phyloP scores from a whole-genome alignment of 129 eudicot species.

The Centaurea solstitialis region DNA sequence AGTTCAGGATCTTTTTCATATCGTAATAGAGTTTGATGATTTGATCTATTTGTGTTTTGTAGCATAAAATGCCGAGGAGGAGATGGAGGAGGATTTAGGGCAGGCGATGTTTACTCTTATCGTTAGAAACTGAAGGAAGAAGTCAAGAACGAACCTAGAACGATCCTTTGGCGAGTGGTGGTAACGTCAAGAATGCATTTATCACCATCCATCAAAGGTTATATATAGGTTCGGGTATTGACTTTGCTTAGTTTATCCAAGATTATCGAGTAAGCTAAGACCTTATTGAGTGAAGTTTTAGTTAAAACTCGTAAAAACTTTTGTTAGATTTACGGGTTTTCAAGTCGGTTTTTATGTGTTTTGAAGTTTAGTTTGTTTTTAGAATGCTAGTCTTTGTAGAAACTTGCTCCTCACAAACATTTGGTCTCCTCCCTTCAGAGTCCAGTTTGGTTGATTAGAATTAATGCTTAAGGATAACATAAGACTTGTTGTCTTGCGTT shows the following conservation, averaged over 20 bases:
- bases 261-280: constrained; percentile 54
- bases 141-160: constrained; percentile 99
- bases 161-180: constrained; percentile 57
- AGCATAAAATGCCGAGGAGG: constrained; percentile 22
- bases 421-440: constrained; percentile 6
- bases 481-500: too few species aligned
- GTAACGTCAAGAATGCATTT: constrained; percentile 20
- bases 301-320: constrained; percentile 22
- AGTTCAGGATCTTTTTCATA: background rate
- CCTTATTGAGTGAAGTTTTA: constrained; percentile 31
- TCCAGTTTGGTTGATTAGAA: background rate
- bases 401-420: constrained; percentile 24
- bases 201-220: constrained; percentile 51
- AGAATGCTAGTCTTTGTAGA: constrained; percentile 24
- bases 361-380: constrained; percentile 17
- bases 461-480: background rate
- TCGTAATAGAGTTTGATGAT: background rate
- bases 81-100: constrained; percentile 31
- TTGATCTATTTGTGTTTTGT: constrained; percentile 22
- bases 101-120: constrained; percentile 46
- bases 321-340: constrained; percentile 20
- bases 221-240: constrained; percentile 98
- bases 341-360: constrained; percentile 17
- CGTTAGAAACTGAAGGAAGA: constrained; percentile 42
- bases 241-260: constrained; percentile 49